phyloP scores from a whole-genome alignment of 2,329 filamentous ascomycete species.

The Penicillium digitatum region DNA sequence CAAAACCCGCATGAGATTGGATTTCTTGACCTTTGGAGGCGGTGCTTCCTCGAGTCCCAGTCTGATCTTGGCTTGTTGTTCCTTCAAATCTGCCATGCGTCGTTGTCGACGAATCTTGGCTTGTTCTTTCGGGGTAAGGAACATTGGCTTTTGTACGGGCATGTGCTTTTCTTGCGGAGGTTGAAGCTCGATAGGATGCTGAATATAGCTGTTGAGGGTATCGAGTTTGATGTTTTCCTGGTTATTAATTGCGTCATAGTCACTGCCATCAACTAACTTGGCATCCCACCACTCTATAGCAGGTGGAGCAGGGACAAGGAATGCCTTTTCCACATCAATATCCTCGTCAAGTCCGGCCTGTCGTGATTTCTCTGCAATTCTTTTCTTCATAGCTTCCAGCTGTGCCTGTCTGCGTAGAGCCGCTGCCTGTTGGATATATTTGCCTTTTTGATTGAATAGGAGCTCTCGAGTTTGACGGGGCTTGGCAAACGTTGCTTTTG shows the following conservation, averaged over 20 bases:
- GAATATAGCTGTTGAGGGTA: slow-evolving; percentile 78
- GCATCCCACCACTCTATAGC: slow-evolving; percentile 98
- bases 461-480: slow-evolving; percentile 70
- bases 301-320: slow-evolving; percentile 76
- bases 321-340: slow-evolving; percentile 81
- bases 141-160: slow-evolving; percentile 81
- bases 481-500: slow-evolving; percentile 56
- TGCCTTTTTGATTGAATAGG: slow-evolving; percentile 90
- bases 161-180: slow-evolving; percentile 84
- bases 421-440: slow-evolving; percentile 93
- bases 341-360: slow-evolving; percentile 95
- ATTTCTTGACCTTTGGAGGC: slow-evolving; percentile 93
- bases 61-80: slow-evolving; percentile 92
- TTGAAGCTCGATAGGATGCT: slow-evolving; percentile 86
- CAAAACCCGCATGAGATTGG: slow-evolving; percentile 94
- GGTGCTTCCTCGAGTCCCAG: slow-evolving; percentile 85
- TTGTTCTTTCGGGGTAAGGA: slow-evolving; percentile 84
- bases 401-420: slow-evolving; percentile 81
- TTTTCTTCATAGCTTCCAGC: slow-evolving; percentile 90
- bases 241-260: slow-evolving; percentile 68
- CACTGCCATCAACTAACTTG: slow-evolving; percentile 69
- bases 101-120: slow-evolving; percentile 85
- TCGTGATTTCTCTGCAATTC: slow-evolving; percentile 79
- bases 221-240: slow-evolving; percentile 66
- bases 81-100: slow-evolving; percentile 88